A percentile compares a stretch with the other conserved stretches of the same genome.
Conservation (phyloP, 2,329 filamentous ascomycete species). For the Aphanocladium album region DNA sequence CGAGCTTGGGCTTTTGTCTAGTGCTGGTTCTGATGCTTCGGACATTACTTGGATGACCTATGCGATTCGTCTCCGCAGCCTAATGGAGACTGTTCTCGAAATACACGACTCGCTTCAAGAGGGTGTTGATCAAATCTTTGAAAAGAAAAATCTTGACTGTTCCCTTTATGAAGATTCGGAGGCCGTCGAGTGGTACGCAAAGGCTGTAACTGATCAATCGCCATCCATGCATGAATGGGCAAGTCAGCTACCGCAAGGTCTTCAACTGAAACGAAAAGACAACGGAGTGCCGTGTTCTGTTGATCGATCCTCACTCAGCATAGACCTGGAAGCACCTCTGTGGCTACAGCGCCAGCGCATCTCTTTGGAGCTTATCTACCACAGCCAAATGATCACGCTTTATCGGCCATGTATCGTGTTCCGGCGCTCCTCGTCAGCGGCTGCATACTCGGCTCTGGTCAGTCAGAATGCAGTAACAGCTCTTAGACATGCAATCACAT, state of each 20-base stretch:
- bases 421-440: slow-evolving; percentile 5
- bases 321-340: slow-evolving; percentile 29
- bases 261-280: neutral
- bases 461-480: slow-evolving; percentile 22
- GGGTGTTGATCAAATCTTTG: neutral
- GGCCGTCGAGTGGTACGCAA: neutral
- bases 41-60: slow-evolving; percentile 22
- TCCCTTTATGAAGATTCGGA: neutral
- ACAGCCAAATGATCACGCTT: slow-evolving; percentile 33
- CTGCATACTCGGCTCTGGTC: slow-evolving; percentile 17
- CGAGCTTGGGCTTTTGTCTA: slow-evolving; percentile 14
- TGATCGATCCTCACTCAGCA: slow-evolving; percentile 27
- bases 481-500: slow-evolving; percentile 22
- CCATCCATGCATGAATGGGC: neutral
- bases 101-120: slow-evolving; percentile 11
- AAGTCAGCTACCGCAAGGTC: neutral
- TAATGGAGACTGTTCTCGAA: slow-evolving; percentile 6
- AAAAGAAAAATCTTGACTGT: neutral
- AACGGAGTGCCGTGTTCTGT: slow-evolving; percentile 32
- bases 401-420: slow-evolving; percentile 38
- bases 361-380: slow-evolving; percentile 38
- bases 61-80: slow-evolving; percentile 12
- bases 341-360: slow-evolving; percentile 40
- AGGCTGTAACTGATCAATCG: neutral
- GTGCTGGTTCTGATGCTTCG: slow-evolving; percentile 14